Percentiles rank a stretch among this genome's conserved stretches.
Conservation (phyloP, 495 filamentous ascomycete genomes). For the Lindgomyces ingoldianus region DNA sequence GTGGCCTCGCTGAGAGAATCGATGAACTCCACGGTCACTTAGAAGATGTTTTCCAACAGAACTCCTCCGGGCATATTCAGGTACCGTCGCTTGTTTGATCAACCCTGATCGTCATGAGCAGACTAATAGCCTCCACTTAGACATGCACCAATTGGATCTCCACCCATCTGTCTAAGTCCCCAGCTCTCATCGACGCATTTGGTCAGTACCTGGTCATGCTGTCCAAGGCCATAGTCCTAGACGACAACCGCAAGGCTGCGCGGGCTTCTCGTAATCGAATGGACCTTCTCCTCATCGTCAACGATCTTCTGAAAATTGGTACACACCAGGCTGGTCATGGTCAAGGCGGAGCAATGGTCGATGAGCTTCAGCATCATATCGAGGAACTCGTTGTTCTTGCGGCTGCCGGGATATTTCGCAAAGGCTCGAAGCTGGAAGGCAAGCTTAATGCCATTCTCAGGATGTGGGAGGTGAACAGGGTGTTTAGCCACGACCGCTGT, state of each 20-base stretch:
- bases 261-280: background rate
- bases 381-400: background rate
- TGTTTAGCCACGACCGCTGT: background rate
- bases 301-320: background rate
- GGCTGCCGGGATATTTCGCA: background rate
- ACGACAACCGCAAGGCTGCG: background rate
- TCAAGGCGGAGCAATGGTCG: background rate
- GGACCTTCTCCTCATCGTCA: background rate
- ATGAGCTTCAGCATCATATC: background rate
- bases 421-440: background rate
- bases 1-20: background rate
- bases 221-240: background rate
- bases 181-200: background rate
- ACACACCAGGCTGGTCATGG: background rate
- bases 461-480: background rate
- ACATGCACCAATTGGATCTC: background rate
- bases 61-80: background rate
- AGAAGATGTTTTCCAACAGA: background rate
- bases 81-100: background rate
- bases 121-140: background rate
- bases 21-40: background rate
- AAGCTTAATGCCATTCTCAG: background rate
- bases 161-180: background rate
- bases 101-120: background rate
- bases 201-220: background rate